phyloP scores from a whole-genome alignment of 345 rosid species.

The Limnanthes douglasii region DNA sequence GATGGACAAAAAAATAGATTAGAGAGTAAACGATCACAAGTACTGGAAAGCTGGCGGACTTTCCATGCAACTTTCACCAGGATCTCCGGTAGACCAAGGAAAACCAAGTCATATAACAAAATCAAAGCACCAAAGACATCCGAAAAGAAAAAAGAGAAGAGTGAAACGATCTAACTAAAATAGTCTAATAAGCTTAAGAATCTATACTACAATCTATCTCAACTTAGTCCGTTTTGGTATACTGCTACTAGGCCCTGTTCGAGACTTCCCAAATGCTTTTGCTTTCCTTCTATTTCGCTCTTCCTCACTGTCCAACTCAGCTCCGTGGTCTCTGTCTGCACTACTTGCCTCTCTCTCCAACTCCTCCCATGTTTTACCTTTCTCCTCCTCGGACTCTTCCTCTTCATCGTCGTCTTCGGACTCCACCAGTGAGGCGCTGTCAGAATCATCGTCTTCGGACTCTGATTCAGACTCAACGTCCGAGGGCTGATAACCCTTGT shows the following conservation, averaged over 20 bases:
- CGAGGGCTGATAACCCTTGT: constrained; percentile 82
- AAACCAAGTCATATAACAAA: too few species aligned
- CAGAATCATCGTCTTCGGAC: constrained; percentile 63
- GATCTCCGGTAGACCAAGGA: too few species aligned
- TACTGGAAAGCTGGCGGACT: too few species aligned
- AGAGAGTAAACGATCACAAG: too few species aligned
- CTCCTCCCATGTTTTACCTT: constrained; percentile 98
- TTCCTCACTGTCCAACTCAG: constrained; percentile 83
- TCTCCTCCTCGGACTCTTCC: constrained; percentile 69
- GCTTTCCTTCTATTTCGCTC: constrained; percentile 81
- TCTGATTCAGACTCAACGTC: constrained; percentile 71
- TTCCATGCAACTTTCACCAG: too few species aligned
- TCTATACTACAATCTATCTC: too few species aligned
- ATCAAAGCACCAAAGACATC: too few species aligned
- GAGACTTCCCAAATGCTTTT: constrained; percentile 63
- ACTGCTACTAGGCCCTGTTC: constrained; percentile 38
- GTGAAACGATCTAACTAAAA: too few species aligned
- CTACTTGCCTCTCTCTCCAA: constrained; percentile 89
- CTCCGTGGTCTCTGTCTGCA: constrained; percentile 87
- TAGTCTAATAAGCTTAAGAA: too few species aligned
- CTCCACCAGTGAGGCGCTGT: constrained; percentile 66
- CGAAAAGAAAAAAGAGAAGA: too few species aligned
- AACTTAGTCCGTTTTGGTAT: too few species aligned
- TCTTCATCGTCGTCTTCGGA: constrained; percentile 85
- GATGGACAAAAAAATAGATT: too few species aligned